Base-by-base conservation (phyloP, 768 basidiomycete genomes). In the Mycena indigotica region DNA sequence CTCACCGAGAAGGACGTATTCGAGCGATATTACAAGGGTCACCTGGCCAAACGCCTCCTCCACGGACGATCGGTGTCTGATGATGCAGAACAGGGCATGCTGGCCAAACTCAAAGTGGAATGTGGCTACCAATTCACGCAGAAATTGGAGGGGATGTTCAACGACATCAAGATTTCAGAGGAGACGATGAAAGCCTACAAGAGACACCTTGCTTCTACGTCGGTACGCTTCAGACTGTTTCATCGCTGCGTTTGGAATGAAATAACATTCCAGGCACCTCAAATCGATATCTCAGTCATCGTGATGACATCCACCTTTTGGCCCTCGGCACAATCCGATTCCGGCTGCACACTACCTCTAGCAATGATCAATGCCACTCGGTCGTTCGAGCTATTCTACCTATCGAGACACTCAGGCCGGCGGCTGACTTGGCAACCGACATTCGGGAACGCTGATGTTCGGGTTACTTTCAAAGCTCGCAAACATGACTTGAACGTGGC, bases 131-230 rank as follows among this genome's bases (percentile, higher is more conserved):
- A 96, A 69, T 99, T 98, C 72, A 98, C 97, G 1, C 93, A 96
- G 73, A 95, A 95, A 71, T 78, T 98, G 66, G 95, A 99, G 72
- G 95, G 95, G 56, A 99, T 99, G 96, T 97, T 99, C 84, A 83
- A 93, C 63, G 96, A 98, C 69, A 95, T 99, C 86, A 91, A 86
- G 66, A 71, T 95, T 26, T 96, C 93, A 4, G 73, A 77, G 19
- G 97, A 99, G 55, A 86, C 86, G 16, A 90, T 89, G 81, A 77
- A 82, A 30, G 84, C 82, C 4, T 99, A 94, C 70, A 82, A 83
- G 40, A 75, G 75, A 10, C 75, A 83, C 69, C 72, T 94, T 25
- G 77, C 78, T 45, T 83, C 79, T 62, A 83, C 76, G 2, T 77
- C 79, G 48, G 93, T 95, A 68, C 60, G 86, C 73, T 28, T 55